Conservation (phyloP, 352 stramenopile genomes). For the Aphanomyces stellatus region DNA sequence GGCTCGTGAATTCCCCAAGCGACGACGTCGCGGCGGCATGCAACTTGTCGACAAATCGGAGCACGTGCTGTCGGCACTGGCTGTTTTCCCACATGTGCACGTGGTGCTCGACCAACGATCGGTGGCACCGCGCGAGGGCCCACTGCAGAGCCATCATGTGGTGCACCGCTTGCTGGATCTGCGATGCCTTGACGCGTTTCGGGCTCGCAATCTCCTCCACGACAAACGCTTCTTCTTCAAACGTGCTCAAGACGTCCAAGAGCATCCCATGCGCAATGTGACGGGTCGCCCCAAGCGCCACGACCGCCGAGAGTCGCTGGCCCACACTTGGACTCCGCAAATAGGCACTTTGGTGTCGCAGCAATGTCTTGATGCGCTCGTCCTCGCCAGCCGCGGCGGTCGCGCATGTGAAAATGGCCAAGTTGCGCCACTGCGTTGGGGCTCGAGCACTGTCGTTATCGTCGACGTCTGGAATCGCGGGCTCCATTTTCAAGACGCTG, state of each 20-base stretch:
- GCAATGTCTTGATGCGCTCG: conserved; percentile 29
- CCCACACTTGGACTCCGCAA: conserved; percentile 44
- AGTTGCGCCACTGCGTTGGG: conserved; percentile 47
- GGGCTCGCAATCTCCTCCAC: not conserved
- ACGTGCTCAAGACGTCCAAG: conserved; percentile 40
- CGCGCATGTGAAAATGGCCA: conserved; percentile 44
- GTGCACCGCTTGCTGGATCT: not conserved
- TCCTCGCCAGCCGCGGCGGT: conserved; percentile 23
- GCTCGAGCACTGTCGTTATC: conserved; percentile 1
- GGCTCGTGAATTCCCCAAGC: not conserved
- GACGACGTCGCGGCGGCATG: not conserved
- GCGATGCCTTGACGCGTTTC: not conserved
- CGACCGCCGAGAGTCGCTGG: conserved; percentile 43
- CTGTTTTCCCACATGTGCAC: conserved; percentile 6
- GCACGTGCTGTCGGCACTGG: conserved; percentile 3
- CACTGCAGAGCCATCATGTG: conserved; percentile 35
- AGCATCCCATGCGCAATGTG: conserved; percentile 30
- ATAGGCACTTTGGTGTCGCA: conserved; percentile 45
- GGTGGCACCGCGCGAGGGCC: conserved; percentile 46
- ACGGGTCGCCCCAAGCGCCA: conserved; percentile 42
- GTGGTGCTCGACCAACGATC: conserved; percentile 35
- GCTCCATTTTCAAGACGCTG: conserved; percentile 53
- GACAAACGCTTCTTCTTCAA: conserved; percentile 50
- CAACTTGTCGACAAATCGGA: conserved; percentile 8
- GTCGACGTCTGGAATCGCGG: not conserved